Evolutionary conservation across 768 basidiomycete genomes (phyloP).

Genomic region (Strobilomyces echinocephalus): DNA sequence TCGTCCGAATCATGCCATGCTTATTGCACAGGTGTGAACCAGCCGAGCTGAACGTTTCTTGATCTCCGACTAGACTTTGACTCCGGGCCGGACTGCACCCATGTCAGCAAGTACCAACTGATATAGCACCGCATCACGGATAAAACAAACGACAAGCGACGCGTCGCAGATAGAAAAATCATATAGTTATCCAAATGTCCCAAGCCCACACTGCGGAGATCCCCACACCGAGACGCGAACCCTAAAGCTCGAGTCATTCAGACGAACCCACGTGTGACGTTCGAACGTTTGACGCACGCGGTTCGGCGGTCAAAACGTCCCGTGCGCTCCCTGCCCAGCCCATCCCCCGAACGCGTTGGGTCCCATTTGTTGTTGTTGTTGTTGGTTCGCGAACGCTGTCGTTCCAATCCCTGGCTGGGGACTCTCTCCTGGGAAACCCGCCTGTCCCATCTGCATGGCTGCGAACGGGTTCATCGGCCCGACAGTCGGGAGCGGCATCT

Average conservation of each 20-base stretch:
- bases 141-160: neutral
- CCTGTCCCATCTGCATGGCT: slow-evolving; percentile 11
- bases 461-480: slow-evolving; percentile 18
- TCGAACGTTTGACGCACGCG: neutral
- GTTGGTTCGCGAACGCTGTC: slow-evolving; percentile 14
- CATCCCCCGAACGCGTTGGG: slow-evolving; percentile 17
- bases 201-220: neutral
- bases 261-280: neutral
- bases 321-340: slow-evolving; percentile 12
- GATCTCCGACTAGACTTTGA: too few species aligned
- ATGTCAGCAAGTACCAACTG: neutral
- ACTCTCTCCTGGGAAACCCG: slow-evolving; percentile 20
- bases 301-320: slow-evolving; percentile 12
- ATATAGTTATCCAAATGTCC: neutral
- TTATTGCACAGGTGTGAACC: too few species aligned
- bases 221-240: neutral
- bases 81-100: too few species aligned
- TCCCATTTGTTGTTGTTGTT: slow-evolving; percentile 21
- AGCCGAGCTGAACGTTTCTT: too few species aligned
- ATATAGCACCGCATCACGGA: neutral
- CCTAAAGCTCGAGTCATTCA: neutral
- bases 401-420: slow-evolving; percentile 27
- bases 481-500: slow-evolving; percentile 22
- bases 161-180: neutral
- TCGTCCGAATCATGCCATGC: neutral